Percentiles rank a stretch among this genome's conserved stretches.
phyloP scores from a whole-genome alignment of 129 eudicot species.

The Chrysanthemum lavandulifolium region DNA sequence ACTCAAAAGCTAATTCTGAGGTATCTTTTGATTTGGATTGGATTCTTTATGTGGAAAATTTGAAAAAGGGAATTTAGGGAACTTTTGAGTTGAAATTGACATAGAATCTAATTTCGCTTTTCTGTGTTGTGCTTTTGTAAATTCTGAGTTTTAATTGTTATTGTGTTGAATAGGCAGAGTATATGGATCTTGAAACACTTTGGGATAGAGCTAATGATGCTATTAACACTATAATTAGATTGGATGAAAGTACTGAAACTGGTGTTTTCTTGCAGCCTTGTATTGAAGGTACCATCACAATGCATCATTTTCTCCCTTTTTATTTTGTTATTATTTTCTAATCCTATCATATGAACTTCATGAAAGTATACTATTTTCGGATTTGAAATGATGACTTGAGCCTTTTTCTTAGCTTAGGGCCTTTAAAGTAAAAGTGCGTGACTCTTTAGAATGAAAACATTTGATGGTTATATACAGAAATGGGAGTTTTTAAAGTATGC shows the following conservation, averaged over 20 bases:
- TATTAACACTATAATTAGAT: slow-evolving; percentile 73
- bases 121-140: neutral
- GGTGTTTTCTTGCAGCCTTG: slow-evolving; percentile 84
- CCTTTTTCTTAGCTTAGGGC: too few species aligned
- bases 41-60: slow-evolving; percentile 34
- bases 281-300: slow-evolving; percentile 69
- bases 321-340: neutral
- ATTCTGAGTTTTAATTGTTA: neutral
- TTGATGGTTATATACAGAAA: too few species aligned
- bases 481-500: too few species aligned
- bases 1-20: slow-evolving; percentile 97
- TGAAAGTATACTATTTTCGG: neutral
- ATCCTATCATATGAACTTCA: slow-evolving; percentile 2
- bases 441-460: too few species aligned
- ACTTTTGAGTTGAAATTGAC: slow-evolving; percentile 18
- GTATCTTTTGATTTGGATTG: slow-evolving; percentile 34
- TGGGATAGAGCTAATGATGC: slow-evolving; percentile 93
- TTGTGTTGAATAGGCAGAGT: slow-evolving; percentile 66
- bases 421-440: too few species aligned
- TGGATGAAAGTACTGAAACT: slow-evolving; percentile 72
- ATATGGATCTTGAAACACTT: slow-evolving; percentile 75
- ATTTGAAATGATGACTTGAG: too few species aligned
- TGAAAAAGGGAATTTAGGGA: slow-evolving; percentile 27
- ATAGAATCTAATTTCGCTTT: slow-evolving; percentile 30
- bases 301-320: slow-evolving; percentile 13